Evolutionary conservation across 2,329 filamentous ascomycete genomes (phyloP).

Genomic region (Arthroderma uncinatum): DNA sequence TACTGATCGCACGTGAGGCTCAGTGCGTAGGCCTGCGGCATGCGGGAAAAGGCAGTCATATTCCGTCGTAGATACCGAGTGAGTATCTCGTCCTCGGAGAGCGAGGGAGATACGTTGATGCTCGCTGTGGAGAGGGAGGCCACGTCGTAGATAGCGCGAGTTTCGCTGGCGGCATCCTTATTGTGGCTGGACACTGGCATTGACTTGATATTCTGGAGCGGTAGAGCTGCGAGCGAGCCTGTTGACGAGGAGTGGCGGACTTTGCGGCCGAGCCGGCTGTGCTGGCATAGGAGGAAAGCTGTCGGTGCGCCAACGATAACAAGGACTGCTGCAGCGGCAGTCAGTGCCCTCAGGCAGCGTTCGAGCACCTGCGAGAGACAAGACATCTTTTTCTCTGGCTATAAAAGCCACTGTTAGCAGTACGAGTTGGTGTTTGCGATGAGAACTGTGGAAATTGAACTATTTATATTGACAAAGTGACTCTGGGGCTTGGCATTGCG

Average conservation of each 20-base stretch:
- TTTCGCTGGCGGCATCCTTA: conserved; percentile 12
- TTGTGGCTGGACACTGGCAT: conserved; percentile 17
- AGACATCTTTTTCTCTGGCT: background rate
- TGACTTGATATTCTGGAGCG: conserved; percentile 16
- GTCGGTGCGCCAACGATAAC: conserved; percentile 16
- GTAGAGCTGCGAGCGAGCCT: conserved; percentile 14
- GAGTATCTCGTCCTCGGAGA: conserved; percentile 18
- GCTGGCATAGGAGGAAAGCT: conserved; percentile 19
- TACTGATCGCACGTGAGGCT: conserved; percentile 15
- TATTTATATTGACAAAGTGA: background rate
- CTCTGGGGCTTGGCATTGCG: too few relatives aligned
- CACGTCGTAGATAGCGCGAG: conserved; percentile 19
- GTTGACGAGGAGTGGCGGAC: conserved; percentile 17
- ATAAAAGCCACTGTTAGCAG: background rate
- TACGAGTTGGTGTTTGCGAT: background rate
- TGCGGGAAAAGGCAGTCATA: conserved; percentile 24
- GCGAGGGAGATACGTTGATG: conserved; percentile 15
- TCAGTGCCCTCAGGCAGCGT: background rate
- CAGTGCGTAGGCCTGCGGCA: conserved; percentile 25
- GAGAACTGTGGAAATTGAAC: background rate
- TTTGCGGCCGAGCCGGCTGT: conserved; percentile 19
- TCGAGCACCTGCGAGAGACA: background rate
- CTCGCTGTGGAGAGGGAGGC: conserved; percentile 16
- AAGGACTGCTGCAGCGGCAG: background rate
- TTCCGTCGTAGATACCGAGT: conserved; percentile 25